Conservation (phyloP, 306 rosid genomes). For the Urtica urens region DNA sequence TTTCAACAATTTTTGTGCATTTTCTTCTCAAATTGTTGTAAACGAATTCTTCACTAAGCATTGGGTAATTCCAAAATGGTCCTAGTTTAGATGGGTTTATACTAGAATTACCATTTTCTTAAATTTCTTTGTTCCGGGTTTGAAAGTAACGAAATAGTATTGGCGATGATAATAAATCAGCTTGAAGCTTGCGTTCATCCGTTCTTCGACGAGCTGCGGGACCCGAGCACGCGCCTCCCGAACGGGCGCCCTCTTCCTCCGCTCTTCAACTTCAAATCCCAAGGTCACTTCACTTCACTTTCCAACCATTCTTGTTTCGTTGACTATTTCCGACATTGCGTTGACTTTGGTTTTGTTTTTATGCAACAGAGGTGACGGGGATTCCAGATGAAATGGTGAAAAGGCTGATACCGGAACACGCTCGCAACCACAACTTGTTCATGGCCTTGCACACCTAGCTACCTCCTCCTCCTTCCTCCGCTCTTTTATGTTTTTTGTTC, state of each 20-base stretch:
- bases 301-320: not conserved
- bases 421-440: constrained; percentile 87
- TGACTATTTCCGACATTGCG: not conserved
- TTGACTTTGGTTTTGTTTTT: constrained; percentile 13
- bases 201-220: constrained; percentile 95
- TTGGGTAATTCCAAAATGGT: no score
- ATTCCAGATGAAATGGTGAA: constrained; percentile 52
- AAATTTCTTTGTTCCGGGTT: no score
- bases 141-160: no score
- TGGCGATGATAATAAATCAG: no score
- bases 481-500: no score
- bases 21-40: no score
- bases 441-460: constrained; percentile 82
- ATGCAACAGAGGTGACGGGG: constrained; percentile 85
- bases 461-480: constrained; percentile 5
- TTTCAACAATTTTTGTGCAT: not conserved
- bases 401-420: constrained; percentile 91
- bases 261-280: constrained; percentile 78
- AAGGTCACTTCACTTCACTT: constrained; percentile 46
- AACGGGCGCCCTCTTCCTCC: constrained; percentile 99
- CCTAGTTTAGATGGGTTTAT: no score
- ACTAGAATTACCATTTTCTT: no score
- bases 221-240: constrained; percentile 88
- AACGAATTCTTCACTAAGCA: no score
- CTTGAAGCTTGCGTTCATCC: constrained; percentile 99